Evolutionary conservation across 2,329 filamentous ascomycete species (phyloP), one percentile per base, ranked within the genome.

Genomic region (Colletotrichum sp.): DNA sequence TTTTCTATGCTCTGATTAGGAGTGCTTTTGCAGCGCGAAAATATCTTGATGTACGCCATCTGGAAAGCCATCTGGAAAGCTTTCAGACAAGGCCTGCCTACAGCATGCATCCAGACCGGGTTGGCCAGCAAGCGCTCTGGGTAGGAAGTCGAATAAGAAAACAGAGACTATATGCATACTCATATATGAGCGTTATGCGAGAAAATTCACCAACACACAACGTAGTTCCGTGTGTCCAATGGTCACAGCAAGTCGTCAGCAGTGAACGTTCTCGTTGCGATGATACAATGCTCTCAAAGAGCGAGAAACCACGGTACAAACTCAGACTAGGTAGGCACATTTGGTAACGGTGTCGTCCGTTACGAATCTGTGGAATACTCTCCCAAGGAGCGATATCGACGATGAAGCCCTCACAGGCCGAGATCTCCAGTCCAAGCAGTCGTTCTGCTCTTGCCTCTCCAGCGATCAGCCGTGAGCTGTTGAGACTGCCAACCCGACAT

Each of bases 181-280:
- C 0, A 36, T 36, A 43, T 2, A 9, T 43, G 16, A 43, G 1
- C 38, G 4, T n/a, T 43, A 43, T n/a, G 9, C 9, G 38, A n/a
- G 38, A 9, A 43, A 43, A 43, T 0, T 10, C 1, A 6, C 8
- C 18, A 43, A 5, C 3, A 43, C 18, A 4, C 16, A n/a, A 43
- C 1, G 13, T 36, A 8, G 0, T 36, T 16, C 6, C 0, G 36
- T 38, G 36, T 38, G 36, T 0, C 1, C 4, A 38, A 36, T 0
- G 34, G 36, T 38, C 1, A 18, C 8, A 18, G 36, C 36, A 38
- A 38, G 5, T 18, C 36, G 36, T 9, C 2, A 38, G 34, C 34
- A 38, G 34, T 38, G 34, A 38, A 4, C 1, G 36, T 18, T n/a
- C 16, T 43, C 9, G 38, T n/a, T 18, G 38, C 38, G 9, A 43